A percentile compares a stretch with the other conserved stretches of the same genome.
Conservation (phyloP, 2,329 filamentous ascomycete species). For the Pseudonectria foliicola region DNA sequence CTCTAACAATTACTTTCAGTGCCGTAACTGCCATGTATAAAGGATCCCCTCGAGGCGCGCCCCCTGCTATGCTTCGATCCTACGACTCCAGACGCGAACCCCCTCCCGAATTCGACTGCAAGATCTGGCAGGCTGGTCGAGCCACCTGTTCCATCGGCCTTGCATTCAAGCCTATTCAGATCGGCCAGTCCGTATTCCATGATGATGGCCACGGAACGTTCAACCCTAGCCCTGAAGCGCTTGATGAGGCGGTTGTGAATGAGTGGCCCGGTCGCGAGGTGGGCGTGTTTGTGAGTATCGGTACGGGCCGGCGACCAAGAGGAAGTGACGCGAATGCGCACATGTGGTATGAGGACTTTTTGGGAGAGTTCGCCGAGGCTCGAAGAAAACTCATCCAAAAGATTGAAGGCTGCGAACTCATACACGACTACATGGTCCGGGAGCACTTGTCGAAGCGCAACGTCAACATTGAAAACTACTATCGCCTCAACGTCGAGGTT, state of each 20-base stretch:
- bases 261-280: conserved; percentile 94
- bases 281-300: conserved; percentile 85
- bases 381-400: conserved; percentile 77
- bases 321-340: conserved; percentile 61
- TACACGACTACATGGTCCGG: conserved; percentile 77
- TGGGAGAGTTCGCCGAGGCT: conserved; percentile 89
- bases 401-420: conserved; percentile 91
- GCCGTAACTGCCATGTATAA: conserved; percentile 88
- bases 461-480: conserved; percentile 86
- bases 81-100: conserved; percentile 94
- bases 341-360: conserved; percentile 89
- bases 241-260: conserved; percentile 86
- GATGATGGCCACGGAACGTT: conserved; percentile 89
- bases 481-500: conserved; percentile 91
- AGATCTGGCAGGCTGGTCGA: conserved; percentile 92
- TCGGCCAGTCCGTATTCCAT: conserved; percentile 89
- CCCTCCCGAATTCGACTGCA: conserved; percentile 85
- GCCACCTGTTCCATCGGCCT: conserved; percentile 88
- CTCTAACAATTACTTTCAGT: conserved; percentile 38
- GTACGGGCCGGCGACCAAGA: conserved; percentile 77
- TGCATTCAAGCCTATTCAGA: conserved; percentile 91
- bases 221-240: conserved; percentile 76
- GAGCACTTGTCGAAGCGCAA: conserved; percentile 70
- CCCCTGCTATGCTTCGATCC: conserved; percentile 73
- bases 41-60: conserved; percentile 62